A percentile compares a stretch with the other conserved stretches of the same genome.
phyloP scores from a whole-genome alignment of 2,329 filamentous ascomycete genomes.

The Paracorniculantispora psalliotae region DNA sequence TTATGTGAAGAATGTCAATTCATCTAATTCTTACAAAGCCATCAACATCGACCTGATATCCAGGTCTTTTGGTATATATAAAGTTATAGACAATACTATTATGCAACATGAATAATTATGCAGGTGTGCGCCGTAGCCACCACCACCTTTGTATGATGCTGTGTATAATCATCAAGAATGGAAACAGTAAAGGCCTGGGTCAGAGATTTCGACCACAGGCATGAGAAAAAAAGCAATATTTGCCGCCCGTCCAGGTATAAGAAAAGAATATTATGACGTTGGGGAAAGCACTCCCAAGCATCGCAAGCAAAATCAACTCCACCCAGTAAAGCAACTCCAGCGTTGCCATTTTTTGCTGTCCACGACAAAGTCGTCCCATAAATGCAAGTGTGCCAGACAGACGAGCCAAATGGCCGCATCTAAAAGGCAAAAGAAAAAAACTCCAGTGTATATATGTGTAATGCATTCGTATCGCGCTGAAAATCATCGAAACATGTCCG shows the following conservation, averaged over 20 bases:
- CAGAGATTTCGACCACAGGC: not conserved
- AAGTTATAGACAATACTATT: constrained; percentile 13
- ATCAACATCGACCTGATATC: not conserved
- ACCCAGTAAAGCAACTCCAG: constrained; percentile 7
- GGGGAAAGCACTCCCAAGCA: not conserved
- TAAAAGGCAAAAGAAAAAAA: constrained; percentile 25
- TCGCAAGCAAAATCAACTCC: not conserved
- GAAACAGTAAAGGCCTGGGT: not conserved
- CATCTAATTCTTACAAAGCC: not conserved
- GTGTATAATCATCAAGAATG: constrained; percentile 1
- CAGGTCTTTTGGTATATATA: not conserved
- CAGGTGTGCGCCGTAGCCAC: not conserved
- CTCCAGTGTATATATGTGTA: constrained; percentile 30
- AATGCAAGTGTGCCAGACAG: not conserved
- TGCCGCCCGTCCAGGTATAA: not conserved
- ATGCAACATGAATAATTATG: constrained; percentile 10
- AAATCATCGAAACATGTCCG: constrained; percentile 11
- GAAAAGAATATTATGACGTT: not conserved
- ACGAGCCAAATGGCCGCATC: not conserved
- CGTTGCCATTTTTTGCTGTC: not conserved
- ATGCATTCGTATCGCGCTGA: constrained; percentile 25
- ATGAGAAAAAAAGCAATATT: not conserved
- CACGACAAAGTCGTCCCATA: constrained; percentile 12
- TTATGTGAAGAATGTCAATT: not conserved
- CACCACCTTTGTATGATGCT: constrained; percentile 3